These are phyloP conservation scores for Phlebiopsis gigantea DNA, from an alignment of 768 basidiomycete genomes.

Conservation along the genomic window DNA sequence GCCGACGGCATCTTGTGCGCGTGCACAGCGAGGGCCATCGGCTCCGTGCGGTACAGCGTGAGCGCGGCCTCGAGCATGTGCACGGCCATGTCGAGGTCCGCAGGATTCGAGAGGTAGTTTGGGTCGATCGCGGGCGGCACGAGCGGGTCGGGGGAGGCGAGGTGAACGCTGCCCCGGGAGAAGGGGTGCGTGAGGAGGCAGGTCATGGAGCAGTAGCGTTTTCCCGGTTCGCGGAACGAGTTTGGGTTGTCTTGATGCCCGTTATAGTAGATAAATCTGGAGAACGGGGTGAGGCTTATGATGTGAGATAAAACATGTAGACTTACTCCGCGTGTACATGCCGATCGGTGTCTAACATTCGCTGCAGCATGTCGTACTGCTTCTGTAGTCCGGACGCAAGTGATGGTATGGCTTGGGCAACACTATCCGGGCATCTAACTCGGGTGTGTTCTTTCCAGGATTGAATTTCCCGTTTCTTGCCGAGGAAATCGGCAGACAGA, in stretches of 20 bases:
- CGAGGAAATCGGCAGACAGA: background rate
- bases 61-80: slow-evolving; percentile 1
- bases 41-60: slow-evolving; percentile 1
- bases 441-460: background rate
- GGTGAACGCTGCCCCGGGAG: slow-evolving; percentile 25
- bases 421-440: background rate
- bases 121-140: slow-evolving; percentile 10
- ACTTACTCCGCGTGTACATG: background rate
- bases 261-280: background rate
- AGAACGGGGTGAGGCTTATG: background rate
- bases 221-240: slow-evolving; percentile 11
- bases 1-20: background rate
- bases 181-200: slow-evolving; percentile 22
- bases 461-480: background rate
- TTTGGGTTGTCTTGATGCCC: background rate
- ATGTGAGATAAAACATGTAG: background rate
- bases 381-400: background rate
- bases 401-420: background rate
- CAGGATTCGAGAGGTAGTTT: slow-evolving; percentile 8
- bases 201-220: slow-evolving; percentile 23
- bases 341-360: background rate
- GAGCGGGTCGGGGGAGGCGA: slow-evolving; percentile 12
- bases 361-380: background rate
- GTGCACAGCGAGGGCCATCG: background rate
- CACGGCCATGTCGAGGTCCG: slow-evolving; percentile 6